Evolutionary conservation across 2,329 filamentous ascomycete species (phyloP).

Genomic region (Aspergillus candidus): DNA sequence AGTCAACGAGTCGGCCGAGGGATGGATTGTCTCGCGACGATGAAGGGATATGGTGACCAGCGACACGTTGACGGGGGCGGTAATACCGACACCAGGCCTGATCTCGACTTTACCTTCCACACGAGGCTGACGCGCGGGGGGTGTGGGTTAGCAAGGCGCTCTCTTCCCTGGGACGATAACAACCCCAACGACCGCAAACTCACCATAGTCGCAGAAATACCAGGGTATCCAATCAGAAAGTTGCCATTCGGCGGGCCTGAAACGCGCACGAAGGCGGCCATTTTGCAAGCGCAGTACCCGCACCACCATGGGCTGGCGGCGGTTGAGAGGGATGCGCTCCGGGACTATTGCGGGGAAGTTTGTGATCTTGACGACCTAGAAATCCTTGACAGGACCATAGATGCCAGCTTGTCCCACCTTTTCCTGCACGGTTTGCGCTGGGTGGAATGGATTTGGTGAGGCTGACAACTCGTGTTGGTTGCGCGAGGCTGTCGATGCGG

Average conservation of each 20-base stretch:
- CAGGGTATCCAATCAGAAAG: conserved; percentile 93
- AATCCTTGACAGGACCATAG: conserved; percentile 23
- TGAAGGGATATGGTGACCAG: conserved; percentile 92
- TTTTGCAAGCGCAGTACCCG: conserved; percentile 39
- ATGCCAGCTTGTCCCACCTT: conserved; percentile 5
- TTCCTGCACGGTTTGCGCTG: too few species aligned
- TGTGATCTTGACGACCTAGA: conserved; percentile 18
- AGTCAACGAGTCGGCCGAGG: conserved; percentile 86
- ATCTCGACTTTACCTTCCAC: conserved; percentile 98
- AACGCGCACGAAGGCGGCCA: conserved; percentile 85
- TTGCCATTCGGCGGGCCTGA: conserved; percentile 95
- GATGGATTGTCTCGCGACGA: conserved; percentile 91
- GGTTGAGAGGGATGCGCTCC: conserved; percentile 21
- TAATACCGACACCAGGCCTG: conserved; percentile 74
- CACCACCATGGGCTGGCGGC: conserved; percentile 36
- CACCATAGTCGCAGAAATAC: conserved; percentile 95
- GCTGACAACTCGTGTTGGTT: too few species aligned
- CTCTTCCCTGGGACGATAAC: too few species aligned
- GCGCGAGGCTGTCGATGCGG: too few species aligned
- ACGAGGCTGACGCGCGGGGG: conserved; percentile 59
- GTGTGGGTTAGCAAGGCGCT: neutral
- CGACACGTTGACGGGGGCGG: conserved; percentile 83
- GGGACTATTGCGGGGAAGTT: conserved; percentile 21
- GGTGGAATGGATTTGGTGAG: too few species aligned
- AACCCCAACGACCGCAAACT: conserved; percentile 34